Percentiles rank a stretch among this genome's conserved stretches.
Evolutionary conservation across 352 stramenopile species (phyloP).

Genomic region (Elongisporangium senticosum): DNA sequence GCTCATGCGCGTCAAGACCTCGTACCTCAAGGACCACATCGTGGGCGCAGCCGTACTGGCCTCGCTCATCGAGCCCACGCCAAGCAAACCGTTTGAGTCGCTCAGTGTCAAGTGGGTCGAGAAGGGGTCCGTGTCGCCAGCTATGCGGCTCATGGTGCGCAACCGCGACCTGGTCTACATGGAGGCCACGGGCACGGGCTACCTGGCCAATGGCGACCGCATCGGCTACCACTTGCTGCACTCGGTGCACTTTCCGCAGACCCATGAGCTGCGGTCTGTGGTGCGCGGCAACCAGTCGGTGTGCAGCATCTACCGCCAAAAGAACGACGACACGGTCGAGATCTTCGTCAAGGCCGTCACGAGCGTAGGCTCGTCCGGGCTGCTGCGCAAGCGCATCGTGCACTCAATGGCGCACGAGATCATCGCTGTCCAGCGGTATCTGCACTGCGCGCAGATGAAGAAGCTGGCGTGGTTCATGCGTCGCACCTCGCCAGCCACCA

Average conservation of each 20-base stretch:
- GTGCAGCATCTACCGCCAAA: constrained; percentile 35
- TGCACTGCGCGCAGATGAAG: constrained; percentile 34
- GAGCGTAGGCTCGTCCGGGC: constrained; percentile 9
- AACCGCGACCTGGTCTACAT: constrained; percentile 55
- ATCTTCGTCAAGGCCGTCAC: constrained; percentile 23
- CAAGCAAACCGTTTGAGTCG: constrained; percentile 18
- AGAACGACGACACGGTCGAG: constrained; percentile 27
- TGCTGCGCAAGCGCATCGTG: constrained; percentile 25
- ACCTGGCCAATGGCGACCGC: constrained; percentile 31
- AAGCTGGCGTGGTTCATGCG: constrained; percentile 28
- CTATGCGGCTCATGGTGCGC: constrained; percentile 31
- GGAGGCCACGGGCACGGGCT: constrained; percentile 33
- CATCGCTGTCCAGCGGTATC: constrained; percentile 12
- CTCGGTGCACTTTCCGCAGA: constrained; percentile 39
- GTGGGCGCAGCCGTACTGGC: constrained; percentile 20
- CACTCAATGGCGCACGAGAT: constrained; percentile 19
- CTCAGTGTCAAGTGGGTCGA: constrained; percentile 31
- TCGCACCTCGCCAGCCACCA: constrained; percentile 1
- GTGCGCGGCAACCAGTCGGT: constrained; percentile 28
- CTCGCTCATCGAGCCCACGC: constrained; percentile 16
- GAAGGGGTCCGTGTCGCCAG: not conserved
- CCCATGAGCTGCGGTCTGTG: constrained; percentile 16
- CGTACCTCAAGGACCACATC: constrained; percentile 17
- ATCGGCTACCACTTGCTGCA: constrained; percentile 54
- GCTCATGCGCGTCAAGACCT: constrained; percentile 28